Evolutionary conservation across 179 eudicot species (phyloP).

Genomic region (Amaranthus tricolor): DNA sequence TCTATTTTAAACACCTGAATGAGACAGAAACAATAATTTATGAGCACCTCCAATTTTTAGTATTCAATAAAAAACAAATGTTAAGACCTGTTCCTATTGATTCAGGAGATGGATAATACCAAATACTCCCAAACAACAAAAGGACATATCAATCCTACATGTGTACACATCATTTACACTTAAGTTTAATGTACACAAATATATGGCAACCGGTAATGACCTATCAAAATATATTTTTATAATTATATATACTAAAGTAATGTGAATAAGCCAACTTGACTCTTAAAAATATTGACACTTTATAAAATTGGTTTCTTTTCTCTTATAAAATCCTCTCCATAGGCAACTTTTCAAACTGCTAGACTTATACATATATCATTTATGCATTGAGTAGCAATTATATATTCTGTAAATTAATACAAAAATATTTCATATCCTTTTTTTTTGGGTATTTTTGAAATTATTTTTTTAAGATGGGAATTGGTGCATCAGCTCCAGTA

Average conservation of each 20-base stretch:
- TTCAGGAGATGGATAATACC: neutral
- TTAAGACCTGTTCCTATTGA: constrained; percentile 10
- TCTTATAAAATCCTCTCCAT: neutral
- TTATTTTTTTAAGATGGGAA: constrained; percentile 20
- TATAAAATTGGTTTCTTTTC: neutral
- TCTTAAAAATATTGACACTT: neutral
- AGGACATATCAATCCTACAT: constrained; percentile 21
- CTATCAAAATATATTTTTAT: too few species aligned
- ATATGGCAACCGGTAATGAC: neutral
- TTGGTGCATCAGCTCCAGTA: constrained; percentile 14
- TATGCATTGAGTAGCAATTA: neutral
- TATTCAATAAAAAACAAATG: neutral
- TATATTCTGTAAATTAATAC: too few species aligned
- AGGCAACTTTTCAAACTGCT: constrained; percentile 18
- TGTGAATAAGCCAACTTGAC: constrained; percentile 21
- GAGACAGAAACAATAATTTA: neutral
- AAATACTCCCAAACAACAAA: neutral
- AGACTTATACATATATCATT: constrained; percentile 3
- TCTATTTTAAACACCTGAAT: too few species aligned
- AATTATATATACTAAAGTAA: neutral
- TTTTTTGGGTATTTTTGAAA: too few species aligned
- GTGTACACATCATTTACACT: constrained; percentile 22
- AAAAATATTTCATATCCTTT: neutral
- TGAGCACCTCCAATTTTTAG: neutral
- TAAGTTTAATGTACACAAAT: neutral